These are phyloP conservation scores for Trametes meyenii DNA, from an alignment of 768 basidiomycete species.

Conservation along the genomic window DNA sequence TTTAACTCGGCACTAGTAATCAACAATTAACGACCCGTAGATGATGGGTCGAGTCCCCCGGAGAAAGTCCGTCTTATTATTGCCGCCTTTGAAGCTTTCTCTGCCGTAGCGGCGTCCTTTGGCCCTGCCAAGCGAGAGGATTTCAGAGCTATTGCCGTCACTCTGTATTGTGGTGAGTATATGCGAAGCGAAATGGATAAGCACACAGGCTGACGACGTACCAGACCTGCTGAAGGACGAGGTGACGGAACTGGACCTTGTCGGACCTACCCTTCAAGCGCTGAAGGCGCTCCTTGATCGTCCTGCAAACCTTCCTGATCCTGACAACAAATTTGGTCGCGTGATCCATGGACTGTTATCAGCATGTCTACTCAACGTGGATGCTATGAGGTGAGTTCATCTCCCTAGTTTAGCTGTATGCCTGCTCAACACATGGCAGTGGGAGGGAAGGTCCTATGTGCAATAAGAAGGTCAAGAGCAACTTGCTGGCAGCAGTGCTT, in stretches of 20 bases:
- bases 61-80: slow-evolving; percentile 69
- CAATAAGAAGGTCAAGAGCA: slow-evolving; percentile 85
- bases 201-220: background rate
- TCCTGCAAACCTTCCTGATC: slow-evolving; percentile 45
- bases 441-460: slow-evolving; percentile 79
- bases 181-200: background rate
- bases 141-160: slow-evolving; percentile 74
- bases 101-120: slow-evolving; percentile 58
- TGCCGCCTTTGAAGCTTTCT: slow-evolving; percentile 63
- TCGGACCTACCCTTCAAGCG: slow-evolving; percentile 77
- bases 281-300: slow-evolving; percentile 75
- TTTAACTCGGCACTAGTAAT: background rate
- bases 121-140: slow-evolving; percentile 66
- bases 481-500: slow-evolving; percentile 83
- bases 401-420: background rate
- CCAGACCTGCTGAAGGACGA: slow-evolving; percentile 88
- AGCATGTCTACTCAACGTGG: slow-evolving; percentile 80
- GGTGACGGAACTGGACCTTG: slow-evolving; percentile 73
- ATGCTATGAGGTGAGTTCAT: slow-evolving; percentile 83
- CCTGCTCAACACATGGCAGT: slow-evolving; percentile 42
- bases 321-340: slow-evolving; percentile 55
- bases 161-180: slow-evolving; percentile 73
- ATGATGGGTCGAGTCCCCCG: slow-evolving; percentile 45
- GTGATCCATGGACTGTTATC: slow-evolving; percentile 84
- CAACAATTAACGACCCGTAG: slow-evolving; percentile 30